Conservation (phyloP, 768 basidiomycete genomes). For the Calocybe gangraenosa region DNA sequence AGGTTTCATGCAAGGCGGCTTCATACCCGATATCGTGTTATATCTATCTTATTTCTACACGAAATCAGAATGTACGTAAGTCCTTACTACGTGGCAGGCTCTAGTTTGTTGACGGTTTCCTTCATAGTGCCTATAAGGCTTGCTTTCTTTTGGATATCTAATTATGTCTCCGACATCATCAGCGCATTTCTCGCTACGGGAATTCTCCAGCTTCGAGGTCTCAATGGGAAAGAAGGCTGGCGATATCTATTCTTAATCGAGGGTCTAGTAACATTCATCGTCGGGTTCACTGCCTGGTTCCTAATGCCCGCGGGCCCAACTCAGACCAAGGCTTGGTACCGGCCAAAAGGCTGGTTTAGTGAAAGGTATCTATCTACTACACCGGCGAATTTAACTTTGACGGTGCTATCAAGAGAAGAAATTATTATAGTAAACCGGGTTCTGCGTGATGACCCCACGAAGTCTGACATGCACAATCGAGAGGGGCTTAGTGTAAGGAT, state of each 20-base stretch:
- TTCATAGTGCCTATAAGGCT: conserved; percentile 61
- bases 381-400: not conserved
- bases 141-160: conserved; percentile 66
- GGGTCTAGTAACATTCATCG: conserved; percentile 43
- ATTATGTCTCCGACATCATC: conserved; percentile 49
- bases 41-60: conserved; percentile 68
- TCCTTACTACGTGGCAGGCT: not conserved
- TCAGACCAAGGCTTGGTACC: conserved; percentile 55
- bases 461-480: conserved; percentile 71
- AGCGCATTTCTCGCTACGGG: conserved; percentile 65
- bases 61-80: conserved; percentile 43
- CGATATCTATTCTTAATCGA: conserved; percentile 56
- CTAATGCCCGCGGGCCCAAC: conserved; percentile 63
- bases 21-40: conserved; percentile 60
- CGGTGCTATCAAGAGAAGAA: conserved; percentile 46
- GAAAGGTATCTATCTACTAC: conserved; percentile 38
- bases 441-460: conserved; percentile 61
- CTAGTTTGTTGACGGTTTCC: not conserved
- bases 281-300: conserved; percentile 50
- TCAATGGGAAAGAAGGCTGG: conserved; percentile 53
- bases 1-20: conserved; percentile 61
- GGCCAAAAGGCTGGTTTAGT: conserved; percentile 63
- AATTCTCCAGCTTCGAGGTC: conserved; percentile 49
- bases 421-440: conserved; percentile 61
- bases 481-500: conserved; percentile 48